Evolutionary conservation across 306 rosid genomes (phyloP).

Genomic region (Vigna trinervia): DNA sequence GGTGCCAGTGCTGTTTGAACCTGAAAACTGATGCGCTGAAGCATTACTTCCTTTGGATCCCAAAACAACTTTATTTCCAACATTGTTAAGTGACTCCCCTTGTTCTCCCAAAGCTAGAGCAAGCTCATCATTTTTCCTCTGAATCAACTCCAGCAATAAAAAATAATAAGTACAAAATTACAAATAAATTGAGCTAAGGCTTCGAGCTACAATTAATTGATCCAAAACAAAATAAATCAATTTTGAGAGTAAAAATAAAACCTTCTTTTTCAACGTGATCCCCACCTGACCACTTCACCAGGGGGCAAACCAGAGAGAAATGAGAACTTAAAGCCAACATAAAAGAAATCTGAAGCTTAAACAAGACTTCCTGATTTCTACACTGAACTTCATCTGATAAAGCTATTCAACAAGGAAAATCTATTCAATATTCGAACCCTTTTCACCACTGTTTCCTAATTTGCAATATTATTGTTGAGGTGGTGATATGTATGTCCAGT

Average conservation of each 20-base stretch:
- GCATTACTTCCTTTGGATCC: constrained; percentile 75
- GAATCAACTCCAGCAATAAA: constrained; percentile 48
- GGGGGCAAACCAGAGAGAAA: constrained; percentile 4
- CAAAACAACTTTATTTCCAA: constrained; percentile 64
- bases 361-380: constrained; percentile 21
- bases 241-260: constrained; percentile 33
- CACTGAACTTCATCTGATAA: constrained; percentile 16
- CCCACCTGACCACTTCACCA: constrained; percentile 28
- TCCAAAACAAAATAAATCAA: constrained; percentile 38
- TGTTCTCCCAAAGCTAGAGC: constrained; percentile 75
- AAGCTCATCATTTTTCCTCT: constrained; percentile 79
- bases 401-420: constrained; percentile 11
- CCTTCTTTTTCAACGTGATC: constrained; percentile 16
- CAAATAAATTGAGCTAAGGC: constrained; percentile 27
- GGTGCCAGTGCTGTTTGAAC: constrained; percentile 54
- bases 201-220: constrained; percentile 39
- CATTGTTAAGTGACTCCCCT: constrained; percentile 58
- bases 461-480: constrained; percentile 31
- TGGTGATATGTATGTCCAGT: background rate
- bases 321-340: constrained; percentile 30
- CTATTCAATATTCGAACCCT: constrained; percentile 22
- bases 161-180: constrained; percentile 39
- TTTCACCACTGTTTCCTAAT: constrained; percentile 33
- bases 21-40: constrained; percentile 55
- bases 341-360: constrained; percentile 2